These are phyloP conservation scores for Penicillium polonicum DNA, from an alignment of 2,329 filamentous ascomycete species.

Conservation along the genomic window DNA sequence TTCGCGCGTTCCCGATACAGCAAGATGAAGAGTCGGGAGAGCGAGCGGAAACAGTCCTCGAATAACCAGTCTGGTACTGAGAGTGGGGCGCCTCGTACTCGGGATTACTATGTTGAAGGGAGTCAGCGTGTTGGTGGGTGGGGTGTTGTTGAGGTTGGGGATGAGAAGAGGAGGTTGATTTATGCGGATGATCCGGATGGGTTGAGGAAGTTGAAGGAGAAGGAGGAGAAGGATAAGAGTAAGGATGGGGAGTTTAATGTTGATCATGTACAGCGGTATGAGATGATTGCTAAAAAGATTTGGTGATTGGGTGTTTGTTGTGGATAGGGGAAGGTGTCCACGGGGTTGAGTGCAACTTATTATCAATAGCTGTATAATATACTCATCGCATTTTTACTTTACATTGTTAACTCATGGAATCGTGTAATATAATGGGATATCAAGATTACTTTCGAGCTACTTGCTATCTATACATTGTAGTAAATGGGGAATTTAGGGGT, in stretches of 20 bases:
- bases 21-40: conserved; percentile 71
- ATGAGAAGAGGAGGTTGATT: conserved; percentile 81
- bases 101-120: conserved; percentile 63
- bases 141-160: conserved; percentile 82
- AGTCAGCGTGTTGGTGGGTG: conserved; percentile 77
- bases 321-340: not conserved
- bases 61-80: conserved; percentile 4
- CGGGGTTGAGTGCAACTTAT: not conserved
- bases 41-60: conserved; percentile 9
- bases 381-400: not conserved
- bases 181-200: conserved; percentile 81
- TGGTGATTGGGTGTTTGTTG: conserved; percentile 59
- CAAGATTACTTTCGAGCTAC: not conserved
- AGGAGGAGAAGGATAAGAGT: conserved; percentile 60
- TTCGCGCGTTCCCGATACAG: conserved; percentile 78
- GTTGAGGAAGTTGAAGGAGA: conserved; percentile 61
- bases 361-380: not conserved
- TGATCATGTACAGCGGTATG: conserved; percentile 73
- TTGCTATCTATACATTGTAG: not conserved
- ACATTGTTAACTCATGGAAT: not conserved
- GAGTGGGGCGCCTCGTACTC: conserved; percentile 21
- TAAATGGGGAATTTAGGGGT: not conserved
- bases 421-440: not conserved
- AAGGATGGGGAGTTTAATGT: conserved; percentile 57
- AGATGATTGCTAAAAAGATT: conserved; percentile 95